Base-by-base conservation (phyloP, 2,329 filamentous ascomycete genomes). In the Cladophialophora yegresii region DNA sequence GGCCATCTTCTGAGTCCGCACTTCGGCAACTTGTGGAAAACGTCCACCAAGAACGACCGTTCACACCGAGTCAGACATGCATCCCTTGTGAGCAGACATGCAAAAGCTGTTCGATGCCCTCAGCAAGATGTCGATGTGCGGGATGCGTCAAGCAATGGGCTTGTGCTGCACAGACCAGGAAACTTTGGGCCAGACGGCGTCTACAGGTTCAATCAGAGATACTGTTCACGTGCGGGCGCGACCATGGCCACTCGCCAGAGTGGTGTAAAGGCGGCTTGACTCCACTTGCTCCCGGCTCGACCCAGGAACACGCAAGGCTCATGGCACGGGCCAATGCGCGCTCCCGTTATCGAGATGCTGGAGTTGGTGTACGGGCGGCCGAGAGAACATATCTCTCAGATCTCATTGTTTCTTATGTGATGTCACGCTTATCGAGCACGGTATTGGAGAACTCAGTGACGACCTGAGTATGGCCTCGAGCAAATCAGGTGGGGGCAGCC, bases 161-260 rank as follows among this genome's bases (percentile, higher is more conserved):
- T 10, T 7, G 9, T 30, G 33, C n/a, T 33, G 56, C 56, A 13
- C 50, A 30, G n/a, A 16, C 4, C 12, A 59, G 57, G 36, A 26
- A 45, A 51, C 20, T 40, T 13, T 6, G 30, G 10, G 28, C 16
- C 32, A 7, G 33, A 16, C 16, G 47, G 60, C 60, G 60, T 30
- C 45, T 57, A 62, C 13, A n/a, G 60, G 30, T n/a, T 45, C 60
- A 62, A 57, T 57, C 54, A 53, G 26, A 53, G 30, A 54, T 28
- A n/a, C 51, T 6, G n/a, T 51, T 32, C 32, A 50, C 30, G 47
- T 12, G n/a, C 26, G 13, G 2, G n/a, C 20, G 20, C 45, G 49
- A 49, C 53, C 53, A 51, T 50, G 32, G 54, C 36, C 51, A 59
- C 40, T 50, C 13, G 49, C 22, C n/a, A 45, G 49, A 49, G 13